phyloP scores from a whole-genome alignment of 148 eudicot genomes.

The Beta vulgaris region DNA sequence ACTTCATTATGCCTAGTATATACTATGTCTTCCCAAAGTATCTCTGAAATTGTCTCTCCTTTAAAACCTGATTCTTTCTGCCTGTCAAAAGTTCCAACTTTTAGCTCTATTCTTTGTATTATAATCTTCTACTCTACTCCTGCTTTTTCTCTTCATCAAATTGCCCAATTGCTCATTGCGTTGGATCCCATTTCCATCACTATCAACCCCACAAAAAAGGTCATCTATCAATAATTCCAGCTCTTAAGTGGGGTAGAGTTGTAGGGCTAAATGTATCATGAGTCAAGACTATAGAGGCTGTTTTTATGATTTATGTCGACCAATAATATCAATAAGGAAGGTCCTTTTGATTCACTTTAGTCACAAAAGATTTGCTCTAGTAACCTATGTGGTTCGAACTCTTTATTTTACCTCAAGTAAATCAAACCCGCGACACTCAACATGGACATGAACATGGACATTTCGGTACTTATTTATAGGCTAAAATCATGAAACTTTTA shows the following conservation, averaged over 20 bases:
- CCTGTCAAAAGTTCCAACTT: not conserved
- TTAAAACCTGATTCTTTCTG: not conserved
- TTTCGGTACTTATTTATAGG: too few species aligned
- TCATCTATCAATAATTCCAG: conserved; percentile 20
- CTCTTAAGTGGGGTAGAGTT: conserved; percentile 20
- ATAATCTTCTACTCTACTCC: conserved; percentile 22
- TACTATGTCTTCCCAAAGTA: not conserved
- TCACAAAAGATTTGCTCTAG: conserved; percentile 10
- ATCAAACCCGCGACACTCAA: too few species aligned
- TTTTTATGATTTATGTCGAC: conserved; percentile 27
- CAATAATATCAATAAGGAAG: conserved; percentile 3
- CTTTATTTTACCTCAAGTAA: too few species aligned
- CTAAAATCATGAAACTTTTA: too few species aligned
- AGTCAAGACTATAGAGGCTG: conserved; percentile 15
- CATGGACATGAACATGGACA: too few species aligned
- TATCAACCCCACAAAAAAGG: conserved; percentile 26
- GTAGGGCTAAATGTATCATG: conserved; percentile 25
- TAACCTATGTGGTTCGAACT: too few species aligned
- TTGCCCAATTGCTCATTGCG: conserved; percentile 18
- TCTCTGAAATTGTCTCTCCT: not conserved
- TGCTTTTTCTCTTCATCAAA: conserved; percentile 3
- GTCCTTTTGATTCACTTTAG: conserved; percentile 20
- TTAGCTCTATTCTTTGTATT: conserved; percentile 9
- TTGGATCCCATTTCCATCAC: conserved; percentile 43
- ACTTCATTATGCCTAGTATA: conserved; percentile 48